phyloP scores from a whole-genome alignment of 2,329 filamentous ascomycete genomes.

The Ciborinia camelliae region DNA sequence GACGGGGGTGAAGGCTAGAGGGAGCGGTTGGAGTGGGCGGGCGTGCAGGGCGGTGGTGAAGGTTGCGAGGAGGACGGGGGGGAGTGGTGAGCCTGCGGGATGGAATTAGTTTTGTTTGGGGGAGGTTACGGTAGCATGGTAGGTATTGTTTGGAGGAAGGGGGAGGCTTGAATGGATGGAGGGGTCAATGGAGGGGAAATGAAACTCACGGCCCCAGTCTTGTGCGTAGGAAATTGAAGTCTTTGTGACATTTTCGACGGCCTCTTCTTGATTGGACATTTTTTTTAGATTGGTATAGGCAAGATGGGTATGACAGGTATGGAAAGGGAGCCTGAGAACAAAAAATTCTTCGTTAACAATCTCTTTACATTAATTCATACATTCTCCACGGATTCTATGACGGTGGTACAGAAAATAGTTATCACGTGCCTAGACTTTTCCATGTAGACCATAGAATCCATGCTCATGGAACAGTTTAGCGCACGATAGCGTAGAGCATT shows the following conservation, averaged over 20 bases:
- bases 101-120: background rate
- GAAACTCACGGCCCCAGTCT: slow-evolving; percentile 50
- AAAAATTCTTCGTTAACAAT: background rate
- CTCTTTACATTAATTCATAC: background rate
- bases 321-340: background rate
- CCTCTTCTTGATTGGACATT: slow-evolving; percentile 30
- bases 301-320: background rate
- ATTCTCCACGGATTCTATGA: background rate
- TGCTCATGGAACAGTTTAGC: slow-evolving; percentile 16
- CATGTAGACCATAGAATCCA: background rate
- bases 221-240: slow-evolving; percentile 45
- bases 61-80: slow-evolving; percentile 62
- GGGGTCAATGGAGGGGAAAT: slow-evolving; percentile 3
- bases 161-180: background rate
- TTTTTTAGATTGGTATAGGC: background rate
- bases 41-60: slow-evolving; percentile 63
- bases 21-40: slow-evolving; percentile 62
- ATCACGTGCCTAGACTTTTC: slow-evolving; percentile 5
- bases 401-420: background rate
- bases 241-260: slow-evolving; percentile 37
- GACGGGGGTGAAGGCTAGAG: slow-evolving; percentile 64
- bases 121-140: too few species aligned
- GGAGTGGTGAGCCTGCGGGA: slow-evolving; percentile 54
- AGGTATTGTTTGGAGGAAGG: background rate
- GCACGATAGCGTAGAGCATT: slow-evolving; percentile 16